Base-by-base conservation (phyloP, 108 stramenopile genomes). In the Skeletonema tropicum region DNA sequence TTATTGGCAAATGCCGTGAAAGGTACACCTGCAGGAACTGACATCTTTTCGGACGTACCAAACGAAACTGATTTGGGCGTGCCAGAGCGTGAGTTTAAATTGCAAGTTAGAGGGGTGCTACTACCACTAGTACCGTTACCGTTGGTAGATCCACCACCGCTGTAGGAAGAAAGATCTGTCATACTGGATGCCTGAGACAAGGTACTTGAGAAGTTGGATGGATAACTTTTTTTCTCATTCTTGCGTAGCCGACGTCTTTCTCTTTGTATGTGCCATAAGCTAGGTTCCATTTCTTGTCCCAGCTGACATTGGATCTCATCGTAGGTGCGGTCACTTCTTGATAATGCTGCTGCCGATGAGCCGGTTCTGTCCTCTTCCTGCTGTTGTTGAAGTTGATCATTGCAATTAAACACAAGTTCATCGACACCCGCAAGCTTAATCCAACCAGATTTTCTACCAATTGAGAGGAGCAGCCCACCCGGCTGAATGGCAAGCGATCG, bases 351-450 rank as follows among this genome's bases (percentile, higher is more conserved):
- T 8, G 61, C 8, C n/a, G n/a, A n/a, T 19, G 8, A 0, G n/a
- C 17, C 33, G 12, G 61, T 62, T 32, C 58, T 29, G 21, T 41
- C 35, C 38, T 41, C 36, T 42, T 23, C 25, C 6, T 23, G 17
- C 35, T 64, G 19, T 21, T 41, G 14, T 39, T 41, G 38, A 29
- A n/a, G 36, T 25, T 52, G 30, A 30, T 39, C 59, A 25, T 29
- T 33, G 35, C 66, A 74, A 25, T 29, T 33, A 23, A 74, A 74
- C 9, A 74, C 32, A 7, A 66, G 32, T 35, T 39, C 57, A 31
- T 74, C 74, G 6, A 66, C 55, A n/a, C 74, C 74, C 21, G 52
- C 39, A 33, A 74, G 65, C 63, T 66, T 74, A 1, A 66, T 66
- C 74, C 74, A 74, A 6, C 64, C 57, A 25, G 29, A 62, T 23